phyloP scores from a whole-genome alignment of 345 rosid genomes.

The Hibiscus trionum region DNA sequence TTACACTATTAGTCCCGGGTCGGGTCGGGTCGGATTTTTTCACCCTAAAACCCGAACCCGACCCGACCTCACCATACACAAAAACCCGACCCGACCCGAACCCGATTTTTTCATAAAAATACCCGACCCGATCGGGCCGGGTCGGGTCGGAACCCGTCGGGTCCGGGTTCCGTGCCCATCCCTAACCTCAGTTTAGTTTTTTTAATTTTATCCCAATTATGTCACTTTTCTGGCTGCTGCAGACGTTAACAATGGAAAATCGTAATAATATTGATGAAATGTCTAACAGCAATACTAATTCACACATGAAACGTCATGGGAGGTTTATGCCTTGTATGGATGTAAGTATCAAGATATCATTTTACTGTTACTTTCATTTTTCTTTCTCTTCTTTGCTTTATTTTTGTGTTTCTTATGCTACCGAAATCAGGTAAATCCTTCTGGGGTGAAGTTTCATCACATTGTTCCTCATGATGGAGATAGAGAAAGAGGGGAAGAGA shows the following conservation, averaged over 20 bases:
- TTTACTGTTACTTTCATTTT: background rate
- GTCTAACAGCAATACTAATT: conserved; percentile 58
- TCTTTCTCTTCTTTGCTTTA: background rate
- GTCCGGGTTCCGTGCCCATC: too few species aligned
- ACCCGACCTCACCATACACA: too few species aligned
- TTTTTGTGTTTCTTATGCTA: background rate
- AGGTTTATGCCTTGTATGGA: conserved; percentile 70
- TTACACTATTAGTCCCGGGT: too few species aligned
- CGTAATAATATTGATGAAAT: conserved; percentile 31
- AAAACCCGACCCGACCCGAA: too few species aligned
- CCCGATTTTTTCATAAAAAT: too few species aligned
- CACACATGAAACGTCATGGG: conserved; percentile 57
- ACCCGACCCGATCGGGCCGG: too few species aligned
- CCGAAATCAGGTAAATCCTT: conserved; percentile 64
- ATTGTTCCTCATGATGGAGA: conserved; percentile 69
- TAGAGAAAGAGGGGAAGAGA: conserved; percentile 42
- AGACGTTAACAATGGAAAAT: too few species aligned
- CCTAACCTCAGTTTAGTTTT: conserved; percentile 23
- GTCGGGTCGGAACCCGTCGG: too few species aligned
- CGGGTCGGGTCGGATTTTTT: too few species aligned
- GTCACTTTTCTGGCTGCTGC: conserved; percentile 53
- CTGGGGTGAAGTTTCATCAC: conserved; percentile 91
- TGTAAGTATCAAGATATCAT: conserved; percentile 39
- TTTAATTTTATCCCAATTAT: too few species aligned
- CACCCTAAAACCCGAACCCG: too few species aligned